A percentile compares a stretch with the other conserved stretches of the same genome.
phyloP scores from a whole-genome alignment of 78 protist species.

The Dictyostelium purpureum region DNA sequence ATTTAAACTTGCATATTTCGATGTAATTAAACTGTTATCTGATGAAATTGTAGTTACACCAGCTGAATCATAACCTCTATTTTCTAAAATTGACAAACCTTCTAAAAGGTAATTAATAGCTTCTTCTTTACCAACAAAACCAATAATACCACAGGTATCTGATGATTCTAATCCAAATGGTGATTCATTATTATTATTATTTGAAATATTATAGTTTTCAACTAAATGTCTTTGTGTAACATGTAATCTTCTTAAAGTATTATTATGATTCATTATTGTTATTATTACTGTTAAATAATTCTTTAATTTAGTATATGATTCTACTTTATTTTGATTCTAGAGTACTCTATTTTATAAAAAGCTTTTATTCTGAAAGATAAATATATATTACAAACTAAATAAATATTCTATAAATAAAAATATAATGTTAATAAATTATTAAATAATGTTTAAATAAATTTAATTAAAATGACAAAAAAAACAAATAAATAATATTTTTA shows the following conservation, averaged over 20 bases:
- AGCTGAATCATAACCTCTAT: conserved; percentile 79
- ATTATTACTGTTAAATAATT: too few species aligned
- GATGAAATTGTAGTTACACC: conserved; percentile 77
- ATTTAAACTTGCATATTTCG: conserved; percentile 78
- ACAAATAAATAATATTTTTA: too few species aligned
- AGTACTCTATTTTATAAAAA: too few species aligned
- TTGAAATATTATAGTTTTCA: background rate
- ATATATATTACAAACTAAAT: too few species aligned
- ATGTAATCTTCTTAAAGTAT: conserved; percentile 59
- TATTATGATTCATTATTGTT: too few species aligned
- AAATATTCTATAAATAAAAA: too few species aligned
- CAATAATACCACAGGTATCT: conserved; percentile 76
- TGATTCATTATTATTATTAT: background rate
- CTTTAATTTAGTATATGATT: too few species aligned
- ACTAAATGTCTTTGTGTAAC: conserved; percentile 56
- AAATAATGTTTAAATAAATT: too few species aligned
- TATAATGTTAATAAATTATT: too few species aligned
- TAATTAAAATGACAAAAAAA: too few species aligned
- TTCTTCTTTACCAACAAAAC: conserved; percentile 80
- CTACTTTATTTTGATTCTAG: too few species aligned
- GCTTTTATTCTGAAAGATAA: too few species aligned
- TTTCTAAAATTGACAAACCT: conserved; percentile 75
- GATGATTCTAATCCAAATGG: conserved; percentile 12
- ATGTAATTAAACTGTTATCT: conserved; percentile 49
- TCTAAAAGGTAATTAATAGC: conserved; percentile 57